Conservation (phyloP, 345 rosid genomes). For the Triadica sebifera region DNA sequence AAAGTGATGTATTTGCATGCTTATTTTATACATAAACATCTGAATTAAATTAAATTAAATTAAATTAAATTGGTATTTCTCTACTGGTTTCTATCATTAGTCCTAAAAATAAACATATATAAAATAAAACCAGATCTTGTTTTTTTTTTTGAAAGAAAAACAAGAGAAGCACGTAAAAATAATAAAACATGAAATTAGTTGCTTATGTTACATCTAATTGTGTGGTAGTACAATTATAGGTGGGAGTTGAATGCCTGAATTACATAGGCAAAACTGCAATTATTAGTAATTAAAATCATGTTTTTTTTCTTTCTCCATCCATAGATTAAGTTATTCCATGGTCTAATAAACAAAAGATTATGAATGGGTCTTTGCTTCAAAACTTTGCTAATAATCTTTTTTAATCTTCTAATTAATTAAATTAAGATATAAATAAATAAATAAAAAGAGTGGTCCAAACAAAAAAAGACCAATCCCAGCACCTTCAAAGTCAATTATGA, state of each 20-base stretch:
- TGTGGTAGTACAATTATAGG: neutral
- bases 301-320: no score
- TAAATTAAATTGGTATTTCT: no score
- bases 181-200: no score
- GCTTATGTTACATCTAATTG: neutral
- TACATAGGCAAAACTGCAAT: neutral
- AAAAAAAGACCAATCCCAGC: conserved; percentile 11
- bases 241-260: neutral
- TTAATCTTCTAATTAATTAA: neutral
- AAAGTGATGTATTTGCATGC: no score
- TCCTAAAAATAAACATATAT: no score
- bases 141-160: no score
- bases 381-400: neutral
- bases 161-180: no score
- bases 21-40: no score
- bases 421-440: neutral
- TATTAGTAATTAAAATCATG: neutral
- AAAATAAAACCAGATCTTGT: no score
- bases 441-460: conserved; percentile 11
- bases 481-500: conserved; percentile 24
- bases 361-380: neutral
- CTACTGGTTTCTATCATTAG: no score
- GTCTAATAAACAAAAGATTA: neutral
- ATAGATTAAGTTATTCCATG: neutral
- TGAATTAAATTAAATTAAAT: no score